Conservation (phyloP, 495 filamentous ascomycete species). For the Diplogelasinospora grovesii region DNA sequence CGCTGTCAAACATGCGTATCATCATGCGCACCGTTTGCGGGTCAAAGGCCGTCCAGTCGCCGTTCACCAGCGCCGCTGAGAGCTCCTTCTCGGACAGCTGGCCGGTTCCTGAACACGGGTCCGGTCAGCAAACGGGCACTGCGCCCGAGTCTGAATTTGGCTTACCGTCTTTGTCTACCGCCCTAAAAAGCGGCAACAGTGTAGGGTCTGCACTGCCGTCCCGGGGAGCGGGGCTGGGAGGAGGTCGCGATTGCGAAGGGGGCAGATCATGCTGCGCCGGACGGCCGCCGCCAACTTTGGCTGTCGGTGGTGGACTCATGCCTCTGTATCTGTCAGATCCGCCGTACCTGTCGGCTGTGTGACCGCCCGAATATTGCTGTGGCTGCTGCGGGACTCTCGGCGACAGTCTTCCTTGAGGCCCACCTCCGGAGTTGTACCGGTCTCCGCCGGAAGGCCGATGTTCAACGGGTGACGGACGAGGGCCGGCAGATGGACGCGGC, state of each 20-base stretch:
- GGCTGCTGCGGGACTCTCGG: constrained; percentile 13
- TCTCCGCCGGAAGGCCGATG: constrained; percentile 1
- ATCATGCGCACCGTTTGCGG: constrained; percentile 97
- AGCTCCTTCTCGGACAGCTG: constrained; percentile 84
- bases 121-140: no score
- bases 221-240: constrained; percentile 55
- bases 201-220: constrained; percentile 61
- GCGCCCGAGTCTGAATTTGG: no score
- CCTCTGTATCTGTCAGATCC: no score
- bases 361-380: no score
- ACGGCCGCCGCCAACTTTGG: constrained; percentile 28
- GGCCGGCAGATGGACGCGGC: constrained; percentile 22
- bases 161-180: constrained; percentile 78
- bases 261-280: constrained; percentile 45
- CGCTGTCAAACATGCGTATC: constrained; percentile 96
- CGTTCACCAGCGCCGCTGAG: constrained; percentile 87
- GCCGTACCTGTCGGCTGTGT: no score
- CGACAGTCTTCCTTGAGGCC: constrained; percentile 12
- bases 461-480: constrained; percentile 15
- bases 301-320: constrained; percentile 29
- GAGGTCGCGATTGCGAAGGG: constrained; percentile 53
- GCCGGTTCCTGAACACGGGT: constrained; percentile 55
- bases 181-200: constrained; percentile 79
- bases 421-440: constrained; percentile 9
- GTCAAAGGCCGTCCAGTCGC: constrained; percentile 91